These are phyloP conservation scores for Rhodotorula graminis DNA, from an alignment of 768 basidiomycete species.

Conservation along the genomic window DNA sequence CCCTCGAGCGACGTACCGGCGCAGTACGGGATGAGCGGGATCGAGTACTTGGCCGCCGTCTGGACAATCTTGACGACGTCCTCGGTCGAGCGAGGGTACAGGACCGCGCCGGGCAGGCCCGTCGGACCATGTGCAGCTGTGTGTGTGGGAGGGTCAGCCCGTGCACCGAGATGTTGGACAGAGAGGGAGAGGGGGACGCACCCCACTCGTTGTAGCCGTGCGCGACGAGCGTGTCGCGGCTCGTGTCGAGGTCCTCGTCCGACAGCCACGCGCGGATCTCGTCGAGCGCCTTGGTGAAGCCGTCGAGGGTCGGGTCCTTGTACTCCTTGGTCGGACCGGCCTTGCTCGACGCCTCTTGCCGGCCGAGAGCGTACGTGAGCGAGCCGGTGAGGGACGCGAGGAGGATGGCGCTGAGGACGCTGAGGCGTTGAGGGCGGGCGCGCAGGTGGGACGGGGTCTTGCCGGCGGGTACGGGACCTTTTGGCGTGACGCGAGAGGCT, in stretches of 20 bases:
- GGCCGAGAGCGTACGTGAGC: conserved; percentile 22
- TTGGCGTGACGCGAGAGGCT: conserved; percentile 16
- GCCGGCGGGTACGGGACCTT: conserved; percentile 19
- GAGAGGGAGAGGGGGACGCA: neutral
- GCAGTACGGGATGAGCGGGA: conserved; percentile 75
- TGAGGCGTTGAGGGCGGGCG: neutral
- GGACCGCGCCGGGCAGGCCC: conserved; percentile 39
- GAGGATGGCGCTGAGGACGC: conserved; percentile 22
- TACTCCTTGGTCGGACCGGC: neutral
- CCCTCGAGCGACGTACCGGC: conserved; percentile 85
- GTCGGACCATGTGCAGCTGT: conserved; percentile 36
- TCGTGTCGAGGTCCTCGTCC: conserved; percentile 31
- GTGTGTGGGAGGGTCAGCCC: neutral
- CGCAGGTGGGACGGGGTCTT: neutral
- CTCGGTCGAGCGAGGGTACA: conserved; percentile 60
- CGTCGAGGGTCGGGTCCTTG: conserved; percentile 27
- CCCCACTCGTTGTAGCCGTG: conserved; percentile 41
- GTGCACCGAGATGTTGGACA: rapidly evolving
- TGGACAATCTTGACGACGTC: conserved; percentile 78
- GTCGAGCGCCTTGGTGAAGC: conserved; percentile 30
- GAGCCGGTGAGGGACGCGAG: conserved; percentile 34
- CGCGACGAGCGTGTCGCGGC: conserved; percentile 28
- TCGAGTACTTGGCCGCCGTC: conserved; percentile 63
- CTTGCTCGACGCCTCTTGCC: neutral
- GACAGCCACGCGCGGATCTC: conserved; percentile 34